Conservation (phyloP, 164 flowering plant genomes). For the Cinnamomum micranthum region DNA sequence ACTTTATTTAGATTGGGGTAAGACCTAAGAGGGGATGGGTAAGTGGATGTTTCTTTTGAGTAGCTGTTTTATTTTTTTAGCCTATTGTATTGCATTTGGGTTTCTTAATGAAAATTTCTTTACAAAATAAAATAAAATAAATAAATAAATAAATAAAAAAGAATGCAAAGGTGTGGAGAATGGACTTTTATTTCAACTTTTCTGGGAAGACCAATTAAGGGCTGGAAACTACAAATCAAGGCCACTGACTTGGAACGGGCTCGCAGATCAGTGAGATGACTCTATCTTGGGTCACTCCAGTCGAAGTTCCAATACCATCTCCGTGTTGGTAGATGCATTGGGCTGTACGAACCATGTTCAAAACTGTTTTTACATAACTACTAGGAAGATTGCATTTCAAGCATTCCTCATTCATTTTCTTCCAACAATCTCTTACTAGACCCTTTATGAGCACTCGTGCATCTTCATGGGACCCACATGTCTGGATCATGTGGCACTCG, state of each 20-base stretch:
- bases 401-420: constrained; percentile 1
- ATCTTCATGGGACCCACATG: not conserved
- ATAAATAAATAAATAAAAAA: too few species aligned
- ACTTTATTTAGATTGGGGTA: too few species aligned
- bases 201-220: too few species aligned
- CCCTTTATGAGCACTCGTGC: not conserved
- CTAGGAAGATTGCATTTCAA: constrained; percentile 7
- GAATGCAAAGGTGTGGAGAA: too few species aligned
- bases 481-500: not conserved
- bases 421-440: not conserved
- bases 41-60: too few species aligned
- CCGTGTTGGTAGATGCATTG: constrained; percentile 22
- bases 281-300: constrained; percentile 10
- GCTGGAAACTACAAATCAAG: too few species aligned
- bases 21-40: too few species aligned
- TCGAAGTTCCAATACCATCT: constrained; percentile 21
- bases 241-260: not conserved
- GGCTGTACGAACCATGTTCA: constrained; percentile 23
- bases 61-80: too few species aligned
- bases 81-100: too few species aligned
- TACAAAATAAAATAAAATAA: too few species aligned
- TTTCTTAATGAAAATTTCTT: too few species aligned
- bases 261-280: not conserved
- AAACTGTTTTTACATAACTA: not conserved
- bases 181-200: too few species aligned